Evolutionary conservation across 805 yeast species (phyloP).

Genomic region (Ogataea methanolica): DNA sequence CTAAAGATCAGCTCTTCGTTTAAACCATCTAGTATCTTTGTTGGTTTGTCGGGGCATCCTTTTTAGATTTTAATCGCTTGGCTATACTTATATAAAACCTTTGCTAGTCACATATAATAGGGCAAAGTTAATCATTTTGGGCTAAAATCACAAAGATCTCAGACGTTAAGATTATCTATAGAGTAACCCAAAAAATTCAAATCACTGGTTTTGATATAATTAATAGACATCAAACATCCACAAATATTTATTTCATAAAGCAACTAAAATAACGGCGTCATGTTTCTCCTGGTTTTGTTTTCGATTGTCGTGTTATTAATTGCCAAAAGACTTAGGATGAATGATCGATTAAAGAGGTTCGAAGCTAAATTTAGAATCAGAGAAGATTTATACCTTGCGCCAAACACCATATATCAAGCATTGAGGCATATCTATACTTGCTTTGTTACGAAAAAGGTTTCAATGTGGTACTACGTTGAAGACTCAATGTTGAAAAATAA

Average conservation of each 20-base stretch:
- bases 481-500: constrained; percentile 44
- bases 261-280: background rate
- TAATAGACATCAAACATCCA: too few species aligned
- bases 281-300: background rate
- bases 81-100: too few species aligned
- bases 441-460: constrained; percentile 39
- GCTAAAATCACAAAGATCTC: too few species aligned
- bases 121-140: too few species aligned
- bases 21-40: too few species aligned
- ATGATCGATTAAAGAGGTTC: constrained; percentile 1
- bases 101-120: too few species aligned
- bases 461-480: constrained; percentile 71
- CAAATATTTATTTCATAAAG: background rate
- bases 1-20: too few species aligned
- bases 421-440: constrained; percentile 36
- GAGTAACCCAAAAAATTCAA: too few species aligned
- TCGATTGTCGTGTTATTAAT: background rate
- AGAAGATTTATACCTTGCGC: constrained; percentile 52
- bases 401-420: constrained; percentile 37
- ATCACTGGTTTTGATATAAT: too few species aligned
- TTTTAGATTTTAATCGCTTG: too few species aligned
- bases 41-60: too few species aligned
- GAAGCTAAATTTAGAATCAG: constrained; percentile 40
- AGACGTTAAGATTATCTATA: too few species aligned
- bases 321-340: background rate